Evolutionary conservation across 768 basidiomycete genomes (phyloP).

Genomic region (Leucocoprinus leucothites): DNA sequence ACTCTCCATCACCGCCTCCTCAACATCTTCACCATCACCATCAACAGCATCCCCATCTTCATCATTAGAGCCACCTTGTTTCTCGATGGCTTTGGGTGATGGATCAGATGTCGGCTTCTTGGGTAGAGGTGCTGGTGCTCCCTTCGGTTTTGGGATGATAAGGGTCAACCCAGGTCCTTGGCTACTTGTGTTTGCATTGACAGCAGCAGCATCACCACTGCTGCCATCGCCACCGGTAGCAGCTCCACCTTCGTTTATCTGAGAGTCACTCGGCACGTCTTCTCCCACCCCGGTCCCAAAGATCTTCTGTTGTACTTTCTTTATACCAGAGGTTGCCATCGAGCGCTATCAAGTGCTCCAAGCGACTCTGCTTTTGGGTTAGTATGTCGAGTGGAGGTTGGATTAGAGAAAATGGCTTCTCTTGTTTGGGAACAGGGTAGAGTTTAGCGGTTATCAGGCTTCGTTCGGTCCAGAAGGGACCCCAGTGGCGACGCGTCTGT

Average conservation of each 20-base stretch:
- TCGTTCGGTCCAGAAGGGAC: too few relatives aligned
- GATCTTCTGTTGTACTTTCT: conserved; percentile 71
- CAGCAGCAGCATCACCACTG: conserved; percentile 10
- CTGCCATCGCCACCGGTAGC: conserved; percentile 20
- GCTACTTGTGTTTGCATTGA: conserved; percentile 11
- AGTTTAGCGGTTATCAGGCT: too few relatives aligned
- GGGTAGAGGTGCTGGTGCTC: conserved; percentile 40
- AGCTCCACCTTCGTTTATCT: conserved; percentile 8
- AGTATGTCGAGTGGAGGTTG: neutral
- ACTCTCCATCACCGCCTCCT: conserved; percentile 17
- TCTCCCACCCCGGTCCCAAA: conserved; percentile 44
- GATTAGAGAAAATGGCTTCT: neutral
- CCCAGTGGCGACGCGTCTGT: too few relatives aligned
- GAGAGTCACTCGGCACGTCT: conserved; percentile 12
- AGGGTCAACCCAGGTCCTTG: conserved; percentile 49
- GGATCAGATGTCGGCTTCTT: conserved; percentile 38
- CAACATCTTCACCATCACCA: conserved; percentile 14
- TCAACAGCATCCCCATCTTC: conserved; percentile 15
- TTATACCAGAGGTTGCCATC: conserved; percentile 44
- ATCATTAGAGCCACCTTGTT: neutral
- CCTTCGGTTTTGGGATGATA: conserved; percentile 58
- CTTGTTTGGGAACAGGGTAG: too few relatives aligned
- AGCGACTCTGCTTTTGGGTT: neutral
- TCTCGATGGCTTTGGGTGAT: conserved; percentile 24
- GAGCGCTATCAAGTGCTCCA: neutral